Percentiles rank a stretch among this genome's conserved stretches.
These are phyloP conservation scores for Boletus patriciae DNA, from an alignment of 768 basidiomycete species.

Conservation along the genomic window DNA sequence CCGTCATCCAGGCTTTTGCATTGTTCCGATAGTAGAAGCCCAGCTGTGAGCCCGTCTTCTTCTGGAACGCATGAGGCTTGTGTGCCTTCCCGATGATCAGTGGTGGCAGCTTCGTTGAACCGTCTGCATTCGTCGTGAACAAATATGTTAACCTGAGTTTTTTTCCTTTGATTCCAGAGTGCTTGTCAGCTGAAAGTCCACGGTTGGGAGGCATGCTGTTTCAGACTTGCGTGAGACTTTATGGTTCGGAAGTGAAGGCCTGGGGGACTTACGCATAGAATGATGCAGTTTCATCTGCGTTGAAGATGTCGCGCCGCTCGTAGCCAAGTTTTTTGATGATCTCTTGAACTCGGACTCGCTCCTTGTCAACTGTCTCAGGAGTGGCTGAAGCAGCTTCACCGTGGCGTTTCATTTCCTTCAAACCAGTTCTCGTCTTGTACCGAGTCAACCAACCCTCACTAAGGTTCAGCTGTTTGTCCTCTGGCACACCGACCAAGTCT, in stretches of 20 bases:
- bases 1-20: constrained; percentile 2
- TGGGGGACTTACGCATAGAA: constrained; percentile 38
- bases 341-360: constrained; percentile 26
- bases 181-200: not conserved
- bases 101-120: constrained; percentile 33
- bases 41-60: not conserved
- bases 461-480: constrained; percentile 33
- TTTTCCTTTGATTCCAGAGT: not conserved
- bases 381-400: not conserved
- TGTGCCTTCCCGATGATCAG: constrained; percentile 34
- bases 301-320: constrained; percentile 32
- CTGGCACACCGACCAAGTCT: constrained; percentile 26
- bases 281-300: constrained; percentile 38
- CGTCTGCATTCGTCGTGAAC: constrained; percentile 31
- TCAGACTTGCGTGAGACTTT: not conserved
- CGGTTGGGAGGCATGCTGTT: constrained; percentile 6
- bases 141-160: constrained; percentile 1
- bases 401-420: not conserved
- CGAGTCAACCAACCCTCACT: constrained; percentile 33
- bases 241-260: too few species aligned
- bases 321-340: constrained; percentile 32
- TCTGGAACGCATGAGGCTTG: not conserved
- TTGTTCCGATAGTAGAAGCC: not conserved
- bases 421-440: not conserved
- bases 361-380: constrained; percentile 23